Conservation (phyloP, 2,329 filamentous ascomycete species). For the Dothideomycetes sp. region DNA sequence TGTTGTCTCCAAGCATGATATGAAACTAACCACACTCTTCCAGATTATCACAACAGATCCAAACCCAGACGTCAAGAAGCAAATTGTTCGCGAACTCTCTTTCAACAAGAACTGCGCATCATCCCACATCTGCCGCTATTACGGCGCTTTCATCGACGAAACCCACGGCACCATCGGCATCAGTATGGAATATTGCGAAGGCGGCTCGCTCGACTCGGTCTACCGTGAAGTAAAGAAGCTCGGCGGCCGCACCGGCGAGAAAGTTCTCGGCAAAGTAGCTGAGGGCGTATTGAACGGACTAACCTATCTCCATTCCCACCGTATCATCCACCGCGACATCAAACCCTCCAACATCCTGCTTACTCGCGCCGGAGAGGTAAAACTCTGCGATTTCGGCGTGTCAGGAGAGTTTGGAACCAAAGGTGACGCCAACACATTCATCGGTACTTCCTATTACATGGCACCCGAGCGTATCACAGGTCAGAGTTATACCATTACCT, state of each 20-base stretch:
- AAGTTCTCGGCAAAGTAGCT: constrained; percentile 91
- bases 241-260: constrained; percentile 89
- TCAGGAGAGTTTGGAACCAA: constrained; percentile 97
- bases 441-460: constrained; percentile 97
- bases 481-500: constrained; percentile 96
- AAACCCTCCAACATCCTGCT: constrained; percentile 96
- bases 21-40: not conserved
- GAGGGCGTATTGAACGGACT: constrained; percentile 89
- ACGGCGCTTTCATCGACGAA: constrained; percentile 91
- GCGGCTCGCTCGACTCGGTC: constrained; percentile 89
- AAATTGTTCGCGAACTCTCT: constrained; percentile 89
- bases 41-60: constrained; percentile 97
- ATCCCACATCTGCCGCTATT: constrained; percentile 94
- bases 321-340: constrained; percentile 98
- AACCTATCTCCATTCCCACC: constrained; percentile 88
- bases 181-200: constrained; percentile 98
- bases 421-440: constrained; percentile 97
- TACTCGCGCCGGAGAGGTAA: constrained; percentile 85
- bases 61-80: constrained; percentile 95
- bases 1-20: constrained; percentile 5
- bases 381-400: constrained; percentile 96
- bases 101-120: constrained; percentile 98
- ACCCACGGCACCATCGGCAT: constrained; percentile 96
- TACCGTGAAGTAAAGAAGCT: constrained; percentile 96
- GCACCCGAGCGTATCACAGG: constrained; percentile 95